Percentiles rank a stretch among this genome's conserved stretches.
These are phyloP conservation scores for Daldinia grandis DNA, from an alignment of 495 filamentous ascomycete species.

Conservation along the genomic window DNA sequence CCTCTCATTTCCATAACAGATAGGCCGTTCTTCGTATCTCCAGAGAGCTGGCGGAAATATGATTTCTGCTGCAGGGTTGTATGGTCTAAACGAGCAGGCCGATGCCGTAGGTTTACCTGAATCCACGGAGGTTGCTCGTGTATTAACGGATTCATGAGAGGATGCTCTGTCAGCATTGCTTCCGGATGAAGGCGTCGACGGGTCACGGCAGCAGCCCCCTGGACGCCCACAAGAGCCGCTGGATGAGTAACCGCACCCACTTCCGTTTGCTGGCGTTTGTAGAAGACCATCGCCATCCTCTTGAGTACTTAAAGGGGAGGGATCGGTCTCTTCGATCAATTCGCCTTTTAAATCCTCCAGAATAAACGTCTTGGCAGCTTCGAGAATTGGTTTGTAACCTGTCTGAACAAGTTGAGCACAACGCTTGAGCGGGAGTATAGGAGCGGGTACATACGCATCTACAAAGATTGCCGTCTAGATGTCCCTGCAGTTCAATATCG, in stretches of 20 bases:
- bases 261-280: slow-evolving; percentile 57
- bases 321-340: slow-evolving; percentile 47
- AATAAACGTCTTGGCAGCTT: slow-evolving; percentile 76
- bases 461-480: slow-evolving; percentile 86
- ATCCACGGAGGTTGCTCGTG: slow-evolving; percentile 24
- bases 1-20: slow-evolving; percentile 82
- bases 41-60: slow-evolving; percentile 81
- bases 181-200: slow-evolving; percentile 34
- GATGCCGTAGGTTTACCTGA: slow-evolving; percentile 61
- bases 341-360: slow-evolving; percentile 52
- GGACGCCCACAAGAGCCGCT: slow-evolving; percentile 56
- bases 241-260: slow-evolving; percentile 57
- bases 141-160: slow-evolving; percentile 16
- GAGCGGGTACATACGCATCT: slow-evolving; percentile 60
- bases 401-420: slow-evolving; percentile 53
- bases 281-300: slow-evolving; percentile 49
- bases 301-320: slow-evolving; percentile 62
- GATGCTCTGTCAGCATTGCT: slow-evolving; percentile 18
- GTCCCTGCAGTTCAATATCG: slow-evolving; percentile 73
- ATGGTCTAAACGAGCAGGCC: slow-evolving; percentile 76
- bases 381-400: slow-evolving; percentile 84
- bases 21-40: slow-evolving; percentile 73
- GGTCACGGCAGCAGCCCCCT: slow-evolving; percentile 53
- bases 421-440: background rate
- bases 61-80: slow-evolving; percentile 80